Base-by-base conservation (phyloP, 257 asterid genomes). In the Solanum paucissectum region DNA sequence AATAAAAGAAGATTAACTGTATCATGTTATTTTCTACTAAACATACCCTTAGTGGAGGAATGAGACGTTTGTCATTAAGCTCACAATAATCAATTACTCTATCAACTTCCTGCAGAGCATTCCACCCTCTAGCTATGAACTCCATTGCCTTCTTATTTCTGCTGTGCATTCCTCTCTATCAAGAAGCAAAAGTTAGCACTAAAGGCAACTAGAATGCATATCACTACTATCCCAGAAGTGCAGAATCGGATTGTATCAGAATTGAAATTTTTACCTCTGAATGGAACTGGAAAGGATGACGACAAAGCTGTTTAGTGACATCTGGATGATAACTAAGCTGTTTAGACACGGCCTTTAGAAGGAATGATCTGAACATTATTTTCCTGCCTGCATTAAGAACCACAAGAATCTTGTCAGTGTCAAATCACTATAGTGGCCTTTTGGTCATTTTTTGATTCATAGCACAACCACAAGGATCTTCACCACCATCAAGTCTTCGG, bases 91-190 rank as follows among this genome's bases (percentile, higher is more conserved):
- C 98, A 83, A 94, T 97, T 34, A 97, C 98, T 89, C 99, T 91
- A 88, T 97, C 98, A 91, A 97, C 98, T 91, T 95, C 99, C 94
- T 95, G 90, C 88, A 97, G 72, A 89, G 96, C 97, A 83, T 93
- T 95, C 95, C 92, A 97, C 23, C 99, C 98, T 90, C 91, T 97
- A 89, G 98, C 98, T 89, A 95, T 93, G 87, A 90, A 88, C 91
- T 97, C 98, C 97, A 91, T 91, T 33, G 98, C 98, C 92, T 91
- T 91, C 96, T 94, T 95, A 87, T 93, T 94, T 93, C 99, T 93
- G 88, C 92, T 94, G 88, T 97, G 98, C 95, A 97, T 87, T 88
- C 94, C 91, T 91, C 98, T 94, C 98, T 94, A 86, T 9, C 3
- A 23, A 87, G 29, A 88, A 58, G 64, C 68, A 86, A 85, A 75